Evolutionary conservation across 768 basidiomycete species (phyloP).

Genomic region (Psilocybe azurescens): DNA sequence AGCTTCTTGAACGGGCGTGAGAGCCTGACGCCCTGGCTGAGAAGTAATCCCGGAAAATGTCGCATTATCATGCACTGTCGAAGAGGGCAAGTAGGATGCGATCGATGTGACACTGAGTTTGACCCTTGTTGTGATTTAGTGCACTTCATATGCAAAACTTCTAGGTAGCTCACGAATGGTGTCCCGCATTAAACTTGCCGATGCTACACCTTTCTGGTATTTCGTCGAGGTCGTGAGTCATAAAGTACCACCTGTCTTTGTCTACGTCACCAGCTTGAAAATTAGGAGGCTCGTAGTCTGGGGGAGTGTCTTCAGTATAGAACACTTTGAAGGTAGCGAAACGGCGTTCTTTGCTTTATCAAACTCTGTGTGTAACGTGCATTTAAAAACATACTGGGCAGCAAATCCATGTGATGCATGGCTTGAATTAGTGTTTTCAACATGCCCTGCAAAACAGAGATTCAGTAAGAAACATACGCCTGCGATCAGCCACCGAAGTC

Average conservation of each 20-base stretch:
- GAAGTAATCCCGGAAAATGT: slow-evolving; percentile 56
- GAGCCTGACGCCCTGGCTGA: slow-evolving; percentile 35
- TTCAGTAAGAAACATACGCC: slow-evolving; percentile 1
- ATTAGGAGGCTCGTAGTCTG: slow-evolving; percentile 84
- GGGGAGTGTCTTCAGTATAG: slow-evolving; percentile 80
- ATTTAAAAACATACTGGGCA: slow-evolving; percentile 63
- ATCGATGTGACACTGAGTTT: slow-evolving; percentile 76
- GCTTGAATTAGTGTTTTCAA: slow-evolving; percentile 80
- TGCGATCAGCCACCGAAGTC: slow-evolving; percentile 4
- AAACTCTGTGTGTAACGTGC: not conserved
- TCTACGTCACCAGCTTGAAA: slow-evolving; percentile 75
- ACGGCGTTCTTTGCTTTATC: slow-evolving; percentile 59
- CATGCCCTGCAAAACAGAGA: slow-evolving; percentile 51
- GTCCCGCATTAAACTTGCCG: slow-evolving; percentile 71
- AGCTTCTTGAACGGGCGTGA: slow-evolving; percentile 66
- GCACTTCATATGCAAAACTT: not conserved
- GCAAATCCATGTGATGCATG: slow-evolving; percentile 78
- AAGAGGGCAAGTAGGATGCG: slow-evolving; percentile 72
- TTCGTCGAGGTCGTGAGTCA: slow-evolving; percentile 76
- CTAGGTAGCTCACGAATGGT: slow-evolving; percentile 62
- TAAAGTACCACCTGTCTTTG: slow-evolving; percentile 82
- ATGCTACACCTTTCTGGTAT: slow-evolving; percentile 75
- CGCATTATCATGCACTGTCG: slow-evolving; percentile 60
- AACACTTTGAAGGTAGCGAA: slow-evolving; percentile 90
- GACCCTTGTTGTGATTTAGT: slow-evolving; percentile 48